These are phyloP conservation scores for Mucor saturninus DNA, from an alignment of 371 early-diverging fungal species.

Conservation along the genomic window DNA sequence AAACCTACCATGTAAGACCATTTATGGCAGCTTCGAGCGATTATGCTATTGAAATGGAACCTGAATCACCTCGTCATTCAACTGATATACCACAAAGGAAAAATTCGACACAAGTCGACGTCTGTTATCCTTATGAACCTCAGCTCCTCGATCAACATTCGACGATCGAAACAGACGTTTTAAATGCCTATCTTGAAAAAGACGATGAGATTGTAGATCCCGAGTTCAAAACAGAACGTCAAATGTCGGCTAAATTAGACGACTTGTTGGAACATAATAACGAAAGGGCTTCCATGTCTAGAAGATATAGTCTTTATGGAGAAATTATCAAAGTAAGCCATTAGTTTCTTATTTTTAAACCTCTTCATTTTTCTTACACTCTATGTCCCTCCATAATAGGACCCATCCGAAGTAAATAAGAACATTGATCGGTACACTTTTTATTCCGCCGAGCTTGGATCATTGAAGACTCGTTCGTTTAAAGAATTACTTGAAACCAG, in stretches of 20 bases:
- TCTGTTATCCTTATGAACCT: slow-evolving; percentile 27
- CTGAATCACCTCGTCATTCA: slow-evolving; percentile 2
- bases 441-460: slow-evolving; percentile 59
- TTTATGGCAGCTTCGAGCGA: slow-evolving; percentile 9
- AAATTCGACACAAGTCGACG: slow-evolving; percentile 13
- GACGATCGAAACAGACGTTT: slow-evolving; percentile 14
- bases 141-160: slow-evolving; percentile 19
- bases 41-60: slow-evolving; percentile 27
- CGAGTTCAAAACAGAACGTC: slow-evolving; percentile 12
- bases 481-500: slow-evolving; percentile 40
- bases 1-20: slow-evolving; percentile 18
- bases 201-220: slow-evolving; percentile 8
- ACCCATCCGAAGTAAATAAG: slow-evolving; percentile 33
- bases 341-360: neutral
- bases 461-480: slow-evolving; percentile 54
- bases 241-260: slow-evolving; percentile 25
- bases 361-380: neutral
- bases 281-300: slow-evolving; percentile 10
- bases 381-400: slow-evolving; percentile 22
- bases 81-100: neutral
- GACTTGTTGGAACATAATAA: slow-evolving; percentile 22
- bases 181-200: slow-evolving; percentile 13
- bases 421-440: slow-evolving; percentile 58
- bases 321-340: slow-evolving; percentile 31
- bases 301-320: slow-evolving; percentile 36